These are phyloP conservation scores for Phytophthora citrophthora DNA, from an alignment of 352 stramenopile species.

Conservation along the genomic window DNA sequence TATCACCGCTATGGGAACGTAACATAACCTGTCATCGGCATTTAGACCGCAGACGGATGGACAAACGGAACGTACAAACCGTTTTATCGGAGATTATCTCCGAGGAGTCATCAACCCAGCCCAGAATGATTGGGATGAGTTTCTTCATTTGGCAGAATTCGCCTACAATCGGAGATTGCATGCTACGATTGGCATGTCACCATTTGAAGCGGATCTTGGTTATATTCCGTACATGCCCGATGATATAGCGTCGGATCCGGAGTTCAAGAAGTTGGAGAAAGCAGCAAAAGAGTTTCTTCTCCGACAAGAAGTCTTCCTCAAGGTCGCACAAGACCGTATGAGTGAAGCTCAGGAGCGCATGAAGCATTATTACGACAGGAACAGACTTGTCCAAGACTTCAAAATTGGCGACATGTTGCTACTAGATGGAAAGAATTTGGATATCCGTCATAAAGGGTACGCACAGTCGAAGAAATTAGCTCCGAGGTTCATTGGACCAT, in stretches of 20 bases:
- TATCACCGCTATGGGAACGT: background rate
- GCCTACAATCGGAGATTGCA: constrained; percentile 9
- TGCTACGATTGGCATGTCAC: constrained; percentile 4
- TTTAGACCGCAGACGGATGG: constrained; percentile 13
- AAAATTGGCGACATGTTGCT: background rate
- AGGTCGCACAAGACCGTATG: constrained; percentile 1
- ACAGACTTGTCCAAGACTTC: constrained; percentile 2
- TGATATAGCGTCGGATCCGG: constrained; percentile 7
- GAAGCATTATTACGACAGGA: constrained; percentile 15
- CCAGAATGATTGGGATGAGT: constrained; percentile 8
- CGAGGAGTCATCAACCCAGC: no score
- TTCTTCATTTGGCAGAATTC: constrained; percentile 13
- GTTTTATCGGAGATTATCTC: no score
- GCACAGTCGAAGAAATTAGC: no score
- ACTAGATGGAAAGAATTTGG: no score
- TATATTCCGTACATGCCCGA: constrained; percentile 16
- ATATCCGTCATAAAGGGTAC: no score
- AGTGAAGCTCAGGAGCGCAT: background rate
- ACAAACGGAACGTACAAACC: constrained; percentile 13
- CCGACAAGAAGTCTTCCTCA: background rate
- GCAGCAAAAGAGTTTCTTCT: constrained; percentile 5
- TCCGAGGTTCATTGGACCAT: no score
- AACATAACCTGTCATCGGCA: constrained; percentile 4
- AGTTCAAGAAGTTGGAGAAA: constrained; percentile 12
- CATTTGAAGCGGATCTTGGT: constrained; percentile 10